Conservation (phyloP, 306 rosid species). For the Sicyos edulis region DNA sequence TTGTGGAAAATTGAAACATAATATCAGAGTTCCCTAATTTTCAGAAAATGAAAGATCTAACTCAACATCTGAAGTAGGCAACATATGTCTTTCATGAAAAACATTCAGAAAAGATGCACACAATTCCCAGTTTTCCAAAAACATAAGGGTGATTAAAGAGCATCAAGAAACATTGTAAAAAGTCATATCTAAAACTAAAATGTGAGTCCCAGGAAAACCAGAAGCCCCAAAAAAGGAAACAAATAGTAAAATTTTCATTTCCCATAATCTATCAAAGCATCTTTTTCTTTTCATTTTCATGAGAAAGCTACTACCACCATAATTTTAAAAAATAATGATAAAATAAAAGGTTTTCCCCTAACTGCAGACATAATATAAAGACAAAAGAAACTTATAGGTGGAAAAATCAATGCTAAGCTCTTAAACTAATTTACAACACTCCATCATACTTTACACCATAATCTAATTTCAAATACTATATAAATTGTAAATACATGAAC, state of each 20-base stretch:
- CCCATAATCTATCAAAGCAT: neutral
- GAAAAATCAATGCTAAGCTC: neutral
- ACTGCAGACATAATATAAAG: neutral
- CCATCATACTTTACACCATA: neutral
- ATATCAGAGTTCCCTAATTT: neutral
- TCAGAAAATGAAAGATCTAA: neutral
- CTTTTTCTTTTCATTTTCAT: neutral
- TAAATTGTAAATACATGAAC: neutral
- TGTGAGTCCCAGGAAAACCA: neutral
- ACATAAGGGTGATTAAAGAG: neutral
- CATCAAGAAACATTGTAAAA: neutral
- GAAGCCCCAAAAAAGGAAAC: neutral
- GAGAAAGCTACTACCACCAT: neutral
- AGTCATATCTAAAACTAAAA: constrained; percentile 5
- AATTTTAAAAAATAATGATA: no score
- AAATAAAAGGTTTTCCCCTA: neutral
- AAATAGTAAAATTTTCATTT: neutral
- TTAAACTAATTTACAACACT: neutral
- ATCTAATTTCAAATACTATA: neutral
- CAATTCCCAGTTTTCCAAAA: neutral
- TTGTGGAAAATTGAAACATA: neutral
- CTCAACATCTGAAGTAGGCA: neutral
- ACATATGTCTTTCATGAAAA: neutral
- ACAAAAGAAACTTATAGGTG: neutral
- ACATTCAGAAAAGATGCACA: neutral